Evolutionary conservation across 805 yeast species (phyloP).

Genomic region (Candida alai): DNA sequence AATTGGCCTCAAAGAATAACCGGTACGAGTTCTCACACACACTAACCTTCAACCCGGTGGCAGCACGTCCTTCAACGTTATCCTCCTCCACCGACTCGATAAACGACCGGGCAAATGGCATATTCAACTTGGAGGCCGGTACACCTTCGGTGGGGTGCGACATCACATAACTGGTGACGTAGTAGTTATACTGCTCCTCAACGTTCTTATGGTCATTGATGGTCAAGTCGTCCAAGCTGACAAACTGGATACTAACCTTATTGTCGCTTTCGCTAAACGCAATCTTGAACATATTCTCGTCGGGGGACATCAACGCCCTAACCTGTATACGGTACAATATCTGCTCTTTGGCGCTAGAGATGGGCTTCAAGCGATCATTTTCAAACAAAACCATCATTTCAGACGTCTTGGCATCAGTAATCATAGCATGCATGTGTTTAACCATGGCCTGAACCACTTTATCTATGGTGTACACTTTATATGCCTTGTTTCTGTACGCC

Average conservation of each 20-base stretch:
- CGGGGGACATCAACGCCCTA: constrained; percentile 69
- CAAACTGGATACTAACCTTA: constrained; percentile 69
- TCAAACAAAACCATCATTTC: constrained; percentile 82
- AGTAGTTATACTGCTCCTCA: constrained; percentile 88
- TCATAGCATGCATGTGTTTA: constrained; percentile 82
- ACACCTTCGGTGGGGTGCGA: constrained; percentile 98
- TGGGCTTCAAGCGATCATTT: constrained; percentile 59
- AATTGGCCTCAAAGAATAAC: constrained; percentile 72
- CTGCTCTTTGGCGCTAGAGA: constrained; percentile 80
- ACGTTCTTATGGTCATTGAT: constrained; percentile 62
- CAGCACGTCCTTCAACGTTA: constrained; percentile 57
- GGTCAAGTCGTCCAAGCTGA: constrained; percentile 86
- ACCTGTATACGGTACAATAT: constrained; percentile 87
- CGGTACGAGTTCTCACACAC: constrained; percentile 76
- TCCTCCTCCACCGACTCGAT: constrained; percentile 55
- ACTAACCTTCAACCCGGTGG: constrained; percentile 72
- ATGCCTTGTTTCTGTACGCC: constrained; percentile 90
- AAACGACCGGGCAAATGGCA: constrained; percentile 71
- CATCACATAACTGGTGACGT: constrained; percentile 87
- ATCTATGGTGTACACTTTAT: constrained; percentile 87
- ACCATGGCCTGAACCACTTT: constrained; percentile 71
- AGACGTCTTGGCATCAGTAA: constrained; percentile 74
- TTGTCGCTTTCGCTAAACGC: constrained; percentile 54
- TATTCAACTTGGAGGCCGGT: constrained; percentile 64
- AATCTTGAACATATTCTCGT: constrained; percentile 91